phyloP scores from a whole-genome alignment of 2,329 filamentous ascomycete species.

The Trichophyton simii region DNA sequence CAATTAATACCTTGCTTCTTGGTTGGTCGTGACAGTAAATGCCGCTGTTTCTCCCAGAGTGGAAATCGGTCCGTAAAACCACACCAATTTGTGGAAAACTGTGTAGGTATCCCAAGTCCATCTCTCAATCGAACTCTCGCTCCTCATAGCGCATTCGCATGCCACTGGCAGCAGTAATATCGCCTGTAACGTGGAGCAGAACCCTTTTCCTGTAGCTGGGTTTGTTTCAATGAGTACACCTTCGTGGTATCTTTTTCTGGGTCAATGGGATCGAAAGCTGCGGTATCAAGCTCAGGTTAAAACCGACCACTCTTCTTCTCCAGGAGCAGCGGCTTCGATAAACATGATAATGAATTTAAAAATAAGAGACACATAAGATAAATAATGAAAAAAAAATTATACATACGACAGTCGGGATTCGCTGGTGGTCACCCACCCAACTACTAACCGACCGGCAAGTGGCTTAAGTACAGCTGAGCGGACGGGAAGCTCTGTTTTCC shows the following conservation, averaged over 20 bases:
- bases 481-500: not conserved
- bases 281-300: constrained; percentile 9
- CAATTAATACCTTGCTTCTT: constrained; percentile 13
- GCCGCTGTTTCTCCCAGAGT: constrained; percentile 9
- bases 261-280: constrained; percentile 11
- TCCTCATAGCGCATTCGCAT: constrained; percentile 10
- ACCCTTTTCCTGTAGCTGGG: not conserved
- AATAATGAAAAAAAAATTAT: not conserved
- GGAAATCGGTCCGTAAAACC: constrained; percentile 7
- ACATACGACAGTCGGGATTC: not conserved
- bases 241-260: constrained; percentile 12
- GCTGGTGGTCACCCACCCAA: not conserved
- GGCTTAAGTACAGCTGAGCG: not conserved
- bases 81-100: constrained; percentile 8
- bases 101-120: constrained; percentile 5
- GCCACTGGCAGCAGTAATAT: constrained; percentile 9
- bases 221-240: constrained; percentile 11
- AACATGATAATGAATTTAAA: not conserved
- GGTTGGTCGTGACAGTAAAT: constrained; percentile 10
- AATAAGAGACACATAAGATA: not conserved
- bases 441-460: not conserved
- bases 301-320: constrained; percentile 6
- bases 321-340: not conserved
- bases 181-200: constrained; percentile 12
- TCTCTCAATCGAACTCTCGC: not conserved